Base-by-base conservation (phyloP, 208 protist species). In the Herpetomonas muscarum region DNA sequence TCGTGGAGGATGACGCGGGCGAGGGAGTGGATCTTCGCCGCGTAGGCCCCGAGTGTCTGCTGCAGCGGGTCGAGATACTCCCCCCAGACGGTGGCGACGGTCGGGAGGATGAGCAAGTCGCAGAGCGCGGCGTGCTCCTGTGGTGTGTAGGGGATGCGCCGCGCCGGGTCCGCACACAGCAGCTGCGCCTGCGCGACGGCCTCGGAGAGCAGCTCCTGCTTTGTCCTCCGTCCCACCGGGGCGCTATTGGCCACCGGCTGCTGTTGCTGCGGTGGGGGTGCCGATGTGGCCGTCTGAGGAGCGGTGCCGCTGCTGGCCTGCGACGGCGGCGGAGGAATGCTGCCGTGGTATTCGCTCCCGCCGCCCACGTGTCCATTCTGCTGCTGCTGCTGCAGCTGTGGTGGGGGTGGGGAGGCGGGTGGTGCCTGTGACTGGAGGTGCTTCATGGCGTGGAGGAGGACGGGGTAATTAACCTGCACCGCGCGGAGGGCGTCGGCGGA, bases 11-110 rank as follows among this genome's bases (percentile, higher is more conserved):
- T 7, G n/a, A n/a, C 10, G 7, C 7, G 17, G 17, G 44, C 7
- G 44, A 26, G 22, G 22, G 44, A 22, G 22, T 7, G 10, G 44
- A 19, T 7, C 19, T 48, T 28, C n/a, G 2, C 0, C 47, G 79
- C 39, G 28, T 87, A 48, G 50, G 85, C 77, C 28, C 57, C 61
- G 25, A 72, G 68, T 30, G 65, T 70, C 44, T 42, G 47, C 47
- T 76, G 41, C 9, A 91, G 67, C 21, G 76, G 84, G 0, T 47
- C 55, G 17, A 91, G 48, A 64, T 79, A 76, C 32, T 76, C 68
- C 4, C 66, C 52, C 80, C 84, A 91, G 12, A 81, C 75, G 50
- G 58, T 59, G 34, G 66, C 48, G 19, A 85, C 72, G 30, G 74
- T 71, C 5, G 79, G 77, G n/a, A 66, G 13, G 6, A 87, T 49